Evolutionary conservation across 1,139 yeast genomes (phyloP).

Genomic region (Kluyveromyces sp.): DNA sequence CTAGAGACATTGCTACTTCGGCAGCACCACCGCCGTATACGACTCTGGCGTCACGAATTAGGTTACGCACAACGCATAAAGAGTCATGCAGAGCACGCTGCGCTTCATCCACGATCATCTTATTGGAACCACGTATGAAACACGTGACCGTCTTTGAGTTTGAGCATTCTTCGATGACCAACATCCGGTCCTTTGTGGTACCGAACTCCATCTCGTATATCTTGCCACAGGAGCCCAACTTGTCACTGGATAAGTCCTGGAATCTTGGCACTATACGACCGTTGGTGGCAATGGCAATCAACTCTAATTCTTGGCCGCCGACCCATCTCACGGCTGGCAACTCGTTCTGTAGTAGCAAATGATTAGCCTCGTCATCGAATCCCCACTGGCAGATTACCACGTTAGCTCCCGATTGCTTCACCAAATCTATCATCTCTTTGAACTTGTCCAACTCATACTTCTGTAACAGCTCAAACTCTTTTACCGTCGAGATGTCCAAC

Average conservation of each 20-base stretch:
- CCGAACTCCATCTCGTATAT: slow-evolving; percentile 90
- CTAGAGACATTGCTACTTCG: slow-evolving; percentile 86
- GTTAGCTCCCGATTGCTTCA: slow-evolving; percentile 89
- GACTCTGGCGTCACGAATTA: slow-evolving; percentile 83
- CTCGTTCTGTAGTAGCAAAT: slow-evolving; percentile 75
- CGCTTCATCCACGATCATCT: slow-evolving; percentile 97
- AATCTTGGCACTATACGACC: slow-evolving; percentile 97
- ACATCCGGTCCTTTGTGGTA: slow-evolving; percentile 93
- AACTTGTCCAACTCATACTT: slow-evolving; percentile 87
- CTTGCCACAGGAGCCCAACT: slow-evolving; percentile 81
- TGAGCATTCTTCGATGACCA: slow-evolving; percentile 85
- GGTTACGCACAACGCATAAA: slow-evolving; percentile 92
- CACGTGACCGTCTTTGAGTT: slow-evolving; percentile 90
- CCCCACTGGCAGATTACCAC: slow-evolving; percentile 99
- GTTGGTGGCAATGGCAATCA: slow-evolving; percentile 93
- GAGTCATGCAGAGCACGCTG: slow-evolving; percentile 95
- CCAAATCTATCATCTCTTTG: slow-evolving; percentile 79
- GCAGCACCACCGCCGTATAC: slow-evolving; percentile 99
- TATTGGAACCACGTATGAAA: slow-evolving; percentile 89
- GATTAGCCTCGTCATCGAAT: slow-evolving; percentile 98
- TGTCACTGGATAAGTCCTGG: slow-evolving; percentile 77
- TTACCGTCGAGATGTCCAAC: slow-evolving; percentile 84
- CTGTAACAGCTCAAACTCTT: slow-evolving; percentile 86
- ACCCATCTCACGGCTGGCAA: slow-evolving; percentile 98
- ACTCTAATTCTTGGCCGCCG: slow-evolving; percentile 94